Percentiles rank a stretch among this genome's conserved stretches.
These are phyloP conservation scores for Gracilariopsis chorda DNA, from an alignment of 23 red algal species.

Conservation along the genomic window DNA sequence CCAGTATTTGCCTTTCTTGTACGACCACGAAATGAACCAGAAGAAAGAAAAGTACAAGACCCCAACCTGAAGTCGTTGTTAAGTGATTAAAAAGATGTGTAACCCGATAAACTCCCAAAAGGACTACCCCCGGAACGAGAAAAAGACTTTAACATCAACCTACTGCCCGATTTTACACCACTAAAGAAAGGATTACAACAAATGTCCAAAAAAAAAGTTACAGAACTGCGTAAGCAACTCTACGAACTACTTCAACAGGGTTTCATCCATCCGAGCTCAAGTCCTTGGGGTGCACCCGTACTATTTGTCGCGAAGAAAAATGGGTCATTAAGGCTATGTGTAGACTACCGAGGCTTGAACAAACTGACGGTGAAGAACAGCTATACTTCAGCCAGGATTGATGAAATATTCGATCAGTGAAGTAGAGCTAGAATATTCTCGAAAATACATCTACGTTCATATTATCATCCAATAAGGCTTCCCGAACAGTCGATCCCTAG, in stretches of 20 bases:
- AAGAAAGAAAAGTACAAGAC: too few relatives aligned
- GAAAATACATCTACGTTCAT: neutral
- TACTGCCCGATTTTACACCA: neutral
- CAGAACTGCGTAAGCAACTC: neutral
- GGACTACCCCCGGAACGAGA: constrained; percentile 10
- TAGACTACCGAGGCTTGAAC: neutral
- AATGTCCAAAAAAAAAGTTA: neutral
- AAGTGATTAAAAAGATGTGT: neutral
- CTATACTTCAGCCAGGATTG: neutral
- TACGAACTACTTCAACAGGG: neutral
- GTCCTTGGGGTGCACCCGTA: neutral
- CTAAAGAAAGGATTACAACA: neutral
- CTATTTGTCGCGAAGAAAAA: constrained; percentile 25
- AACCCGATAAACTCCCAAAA: neutral
- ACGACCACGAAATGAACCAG: too few relatives aligned
- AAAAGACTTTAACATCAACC: constrained; percentile 1
- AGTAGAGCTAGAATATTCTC: neutral
- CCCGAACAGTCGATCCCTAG: neutral
- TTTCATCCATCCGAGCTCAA: constrained; percentile 25
- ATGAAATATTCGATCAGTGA: neutral
- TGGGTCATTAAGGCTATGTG: neutral
- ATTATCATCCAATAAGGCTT: neutral
- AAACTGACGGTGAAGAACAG: neutral
- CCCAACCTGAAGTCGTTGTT: neutral
- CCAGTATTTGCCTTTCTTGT: too few relatives aligned